Base-by-base conservation (phyloP, 2,329 filamentous ascomycete genomes). In the Penicillium sclerotiorum region DNA sequence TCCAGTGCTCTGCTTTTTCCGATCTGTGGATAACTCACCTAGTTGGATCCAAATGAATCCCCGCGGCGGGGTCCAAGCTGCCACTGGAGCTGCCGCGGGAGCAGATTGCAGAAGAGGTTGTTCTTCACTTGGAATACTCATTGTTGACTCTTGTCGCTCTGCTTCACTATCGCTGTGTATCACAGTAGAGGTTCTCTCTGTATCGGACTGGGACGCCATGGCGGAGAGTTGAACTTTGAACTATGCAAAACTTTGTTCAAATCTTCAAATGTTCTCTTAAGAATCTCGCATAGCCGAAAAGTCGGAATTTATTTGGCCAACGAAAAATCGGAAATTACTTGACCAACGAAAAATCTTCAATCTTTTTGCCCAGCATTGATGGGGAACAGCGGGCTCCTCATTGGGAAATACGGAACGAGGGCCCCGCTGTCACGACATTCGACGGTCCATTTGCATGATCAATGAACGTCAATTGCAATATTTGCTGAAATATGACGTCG, bases 21-120 rank as follows among this genome's bases (percentile, higher is more conserved):
- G 5, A 8, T 17, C 15, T n/a, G 30, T 23, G 4, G 28, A 1
- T 54, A 36, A 50, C 57, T 15, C 52, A 74, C 73, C 81, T 7
- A 81, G 64, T 67, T 85, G 75, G 42, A 85, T 82, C 78, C 78
- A 80, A 30, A 77, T 12, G 54, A 85, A 84, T n/a, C 79, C 78
- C 2, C 62, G 59, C 0, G 79, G 78, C 1, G 78, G 71, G n/a
- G 64, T 73, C 80, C 80, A 83, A 1, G 45, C 45, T 13, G 33
- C 15, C 11, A 32, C 28, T 13, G n/a, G n/a, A 28, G 11, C 12
- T 17, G n/a, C 8, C 5, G 30, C 23, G 33, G 41, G 22, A 11
- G 53, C 47, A 7, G 54, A 40, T 23, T 18, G 23, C 35, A 69
- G 40, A 8, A 70, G 47, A 13, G 64, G 64, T 23, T 63, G 59